Percentiles rank a stretch among this genome's conserved stretches.
Conservation (phyloP, 2,329 filamentous ascomycete species). For the Sporothrix sp. region DNA sequence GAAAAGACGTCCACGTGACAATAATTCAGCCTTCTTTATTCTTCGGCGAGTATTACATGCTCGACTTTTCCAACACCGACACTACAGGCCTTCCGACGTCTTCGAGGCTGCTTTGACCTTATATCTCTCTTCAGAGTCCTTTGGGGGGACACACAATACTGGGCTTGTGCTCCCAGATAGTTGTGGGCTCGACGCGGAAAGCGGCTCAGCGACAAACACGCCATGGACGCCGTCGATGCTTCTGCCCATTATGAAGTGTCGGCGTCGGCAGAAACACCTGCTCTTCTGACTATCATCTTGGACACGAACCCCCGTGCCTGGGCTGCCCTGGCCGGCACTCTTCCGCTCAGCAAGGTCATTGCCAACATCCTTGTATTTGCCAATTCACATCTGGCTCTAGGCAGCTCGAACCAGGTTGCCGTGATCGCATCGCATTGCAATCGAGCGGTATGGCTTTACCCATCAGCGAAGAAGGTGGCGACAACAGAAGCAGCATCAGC, state of each 20-base stretch:
- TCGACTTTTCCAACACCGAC: too few species aligned
- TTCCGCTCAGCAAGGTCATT: conserved; percentile 75
- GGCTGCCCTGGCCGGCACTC: conserved; percentile 62
- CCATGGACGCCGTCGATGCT: conserved; percentile 47
- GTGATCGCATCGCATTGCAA: conserved; percentile 84
- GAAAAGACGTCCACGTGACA: too few species aligned
- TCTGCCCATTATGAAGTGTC: conserved; percentile 51
- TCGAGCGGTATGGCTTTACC: conserved; percentile 83
- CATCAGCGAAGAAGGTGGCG: conserved; percentile 55
- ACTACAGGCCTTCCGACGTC: too few species aligned
- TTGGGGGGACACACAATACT: background rate
- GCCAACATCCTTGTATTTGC: conserved; percentile 90
- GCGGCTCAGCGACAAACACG: conserved; percentile 16
- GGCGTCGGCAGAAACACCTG: conserved; percentile 53
- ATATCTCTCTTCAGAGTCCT: too few species aligned
- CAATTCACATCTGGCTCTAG: conserved; percentile 91
- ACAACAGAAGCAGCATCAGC: conserved; percentile 51
- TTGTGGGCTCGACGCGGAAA: background rate
- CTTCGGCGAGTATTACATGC: too few species aligned
- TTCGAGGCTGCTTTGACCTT: too few species aligned
- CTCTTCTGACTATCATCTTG: conserved; percentile 80
- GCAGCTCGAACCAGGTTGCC: conserved; percentile 86
- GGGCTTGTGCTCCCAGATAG: conserved; percentile 1
- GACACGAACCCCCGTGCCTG: conserved; percentile 93
- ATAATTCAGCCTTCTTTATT: too few species aligned